phyloP scores from a whole-genome alignment of 345 rosid genomes.

The Melaleuca quinquenervia region DNA sequence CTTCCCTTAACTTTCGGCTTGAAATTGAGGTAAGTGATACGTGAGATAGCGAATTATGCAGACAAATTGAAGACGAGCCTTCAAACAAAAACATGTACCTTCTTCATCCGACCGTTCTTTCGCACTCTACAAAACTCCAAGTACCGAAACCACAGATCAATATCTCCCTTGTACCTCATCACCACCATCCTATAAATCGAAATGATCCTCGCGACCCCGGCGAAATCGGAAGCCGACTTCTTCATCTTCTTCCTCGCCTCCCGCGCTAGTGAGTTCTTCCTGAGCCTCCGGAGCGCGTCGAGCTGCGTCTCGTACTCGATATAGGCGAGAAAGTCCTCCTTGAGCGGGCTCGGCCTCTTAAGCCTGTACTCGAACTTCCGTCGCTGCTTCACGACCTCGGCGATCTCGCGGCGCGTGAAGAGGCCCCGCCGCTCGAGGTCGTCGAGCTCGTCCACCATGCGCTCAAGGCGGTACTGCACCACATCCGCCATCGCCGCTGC shows the following conservation, averaged over 20 bases:
- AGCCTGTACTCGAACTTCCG: conserved; percentile 90
- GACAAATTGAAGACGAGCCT: not conserved
- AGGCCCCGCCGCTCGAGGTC: conserved; percentile 65
- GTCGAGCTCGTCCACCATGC: conserved; percentile 92
- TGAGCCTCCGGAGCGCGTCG: conserved; percentile 60
- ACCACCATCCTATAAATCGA: conserved; percentile 66
- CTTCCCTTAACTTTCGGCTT: not conserved
- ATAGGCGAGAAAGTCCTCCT: conserved; percentile 71
- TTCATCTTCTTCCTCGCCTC: conserved; percentile 25
- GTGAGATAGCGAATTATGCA: not conserved
- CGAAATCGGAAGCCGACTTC: conserved; percentile 58
- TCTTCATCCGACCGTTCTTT: conserved; percentile 79
- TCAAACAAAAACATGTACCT: conserved; percentile 24
- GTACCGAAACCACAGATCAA: conserved; percentile 75
- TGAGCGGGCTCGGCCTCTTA: conserved; percentile 83
- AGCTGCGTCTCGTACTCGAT: conserved; percentile 75
- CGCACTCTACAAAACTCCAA: conserved; percentile 72
- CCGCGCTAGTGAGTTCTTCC: conserved; percentile 39
- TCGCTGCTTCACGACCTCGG: conserved; percentile 77
- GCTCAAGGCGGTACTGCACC: conserved; percentile 92
- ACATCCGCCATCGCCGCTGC: conserved; percentile 63
- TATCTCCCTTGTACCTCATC: conserved; percentile 71
- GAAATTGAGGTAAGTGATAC: not conserved
- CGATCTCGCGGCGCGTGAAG: conserved; percentile 62
- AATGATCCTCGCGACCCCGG: conserved; percentile 51